Evolutionary conservation across 345 rosid species (phyloP).

Genomic region (Moricandia moricandioides): DNA sequence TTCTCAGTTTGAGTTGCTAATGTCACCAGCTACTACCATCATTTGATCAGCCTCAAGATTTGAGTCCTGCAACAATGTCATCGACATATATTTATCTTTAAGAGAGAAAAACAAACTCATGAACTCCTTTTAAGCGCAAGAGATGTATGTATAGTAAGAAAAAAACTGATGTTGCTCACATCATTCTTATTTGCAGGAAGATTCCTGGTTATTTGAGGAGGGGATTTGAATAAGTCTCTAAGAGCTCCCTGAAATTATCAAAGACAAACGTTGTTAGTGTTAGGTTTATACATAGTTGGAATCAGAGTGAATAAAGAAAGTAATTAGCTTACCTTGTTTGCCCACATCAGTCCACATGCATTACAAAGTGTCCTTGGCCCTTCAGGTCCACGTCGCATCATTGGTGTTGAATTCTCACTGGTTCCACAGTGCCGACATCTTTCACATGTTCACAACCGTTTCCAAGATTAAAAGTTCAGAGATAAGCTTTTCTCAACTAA

Average conservation of each 20-base stretch:
- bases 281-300: background rate
- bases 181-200: conserved; percentile 38
- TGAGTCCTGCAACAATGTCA: conserved; percentile 38
- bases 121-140: background rate
- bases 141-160: background rate
- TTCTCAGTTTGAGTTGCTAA: conserved; percentile 30
- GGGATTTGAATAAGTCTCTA: conserved; percentile 52
- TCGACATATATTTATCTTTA: background rate
- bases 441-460: conserved; percentile 24
- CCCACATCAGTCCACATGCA: conserved; percentile 78
- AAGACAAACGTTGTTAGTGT: background rate
- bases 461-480: conserved; percentile 11
- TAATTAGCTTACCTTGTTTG: conserved; percentile 50
- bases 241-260: conserved; percentile 50
- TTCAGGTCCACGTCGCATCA: conserved; percentile 75
- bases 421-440: conserved; percentile 66
- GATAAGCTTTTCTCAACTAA: conserved; percentile 4
- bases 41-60: conserved; percentile 41
- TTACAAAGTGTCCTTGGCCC: conserved; percentile 76
- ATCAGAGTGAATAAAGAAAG: background rate
- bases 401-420: conserved; percentile 59
- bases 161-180: conserved; percentile 31
- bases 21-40: conserved; percentile 33
- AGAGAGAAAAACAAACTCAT: conserved; percentile 12
- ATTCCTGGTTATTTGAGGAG: conserved; percentile 38